These are phyloP conservation scores for Leccinum barrowsii DNA, from an alignment of 768 basidiomycete genomes.

Conservation along the genomic window DNA sequence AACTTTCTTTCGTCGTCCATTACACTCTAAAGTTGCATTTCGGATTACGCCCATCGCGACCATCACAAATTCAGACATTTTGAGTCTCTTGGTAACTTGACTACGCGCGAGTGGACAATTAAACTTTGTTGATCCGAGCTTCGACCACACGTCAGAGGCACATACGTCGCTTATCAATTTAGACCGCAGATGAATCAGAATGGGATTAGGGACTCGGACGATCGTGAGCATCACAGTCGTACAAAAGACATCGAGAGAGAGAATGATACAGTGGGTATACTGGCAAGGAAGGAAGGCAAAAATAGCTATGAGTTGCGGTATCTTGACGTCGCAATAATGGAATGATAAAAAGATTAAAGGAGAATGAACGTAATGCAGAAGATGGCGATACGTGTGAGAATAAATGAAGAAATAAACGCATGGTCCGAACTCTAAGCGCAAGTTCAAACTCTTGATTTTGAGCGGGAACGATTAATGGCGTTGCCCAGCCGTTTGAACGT, in stretches of 20 bases:
- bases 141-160: neutral
- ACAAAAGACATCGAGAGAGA: neutral
- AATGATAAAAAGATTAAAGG: conserved; percentile 12
- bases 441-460: conserved; percentile 19
- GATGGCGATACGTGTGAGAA: conserved; percentile 6
- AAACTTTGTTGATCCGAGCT: conserved; percentile 11
- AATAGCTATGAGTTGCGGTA: neutral
- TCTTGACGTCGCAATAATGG: conserved; percentile 16
- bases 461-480: conserved; percentile 20
- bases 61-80: conserved; percentile 9
- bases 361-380: conserved; percentile 8
- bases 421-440: neutral
- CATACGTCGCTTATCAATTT: neutral
- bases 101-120: conserved; percentile 4
- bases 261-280: conserved; percentile 16
- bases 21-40: neutral
- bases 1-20: neutral
- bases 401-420: neutral
- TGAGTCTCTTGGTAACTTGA: conserved; percentile 9
- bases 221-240: conserved; percentile 5
- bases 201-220: neutral
- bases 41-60: neutral
- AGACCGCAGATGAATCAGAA: neutral
- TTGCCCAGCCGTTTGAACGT: conserved; percentile 20
- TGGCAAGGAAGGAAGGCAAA: neutral